Percentiles rank a stretch among this genome's conserved stretches.
Conservation (phyloP, 2,329 filamentous ascomycete species). For the Sphaerulina populicola region DNA sequence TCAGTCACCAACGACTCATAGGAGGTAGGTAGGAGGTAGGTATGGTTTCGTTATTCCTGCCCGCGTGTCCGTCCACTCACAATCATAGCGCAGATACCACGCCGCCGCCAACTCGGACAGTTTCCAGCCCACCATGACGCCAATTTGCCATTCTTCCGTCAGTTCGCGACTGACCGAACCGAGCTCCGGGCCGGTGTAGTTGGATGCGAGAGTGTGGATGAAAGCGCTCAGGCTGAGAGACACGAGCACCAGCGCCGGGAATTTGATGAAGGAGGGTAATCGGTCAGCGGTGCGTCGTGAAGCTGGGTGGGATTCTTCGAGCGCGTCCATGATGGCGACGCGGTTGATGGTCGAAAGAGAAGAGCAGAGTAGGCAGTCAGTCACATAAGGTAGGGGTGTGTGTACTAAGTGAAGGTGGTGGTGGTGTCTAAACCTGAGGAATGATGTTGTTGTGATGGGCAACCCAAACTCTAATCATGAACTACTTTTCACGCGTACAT, state of each 20-base stretch:
- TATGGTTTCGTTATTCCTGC: not conserved
- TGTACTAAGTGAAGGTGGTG: no score
- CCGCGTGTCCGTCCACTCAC: slow-evolving; percentile 37
- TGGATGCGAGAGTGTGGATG: slow-evolving; percentile 55
- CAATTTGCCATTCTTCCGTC: slow-evolving; percentile 56
- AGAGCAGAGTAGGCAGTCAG: no score
- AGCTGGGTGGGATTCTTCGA: slow-evolving; percentile 8
- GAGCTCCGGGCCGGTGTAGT: slow-evolving; percentile 57
- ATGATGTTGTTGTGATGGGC: no score
- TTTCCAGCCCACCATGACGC: slow-evolving; percentile 49
- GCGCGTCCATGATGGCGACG: slow-evolving; percentile 53
- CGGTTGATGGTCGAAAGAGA: slow-evolving; percentile 49
- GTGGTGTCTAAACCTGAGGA: not conserved
- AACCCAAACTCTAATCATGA: no score
- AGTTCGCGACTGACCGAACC: slow-evolving; percentile 56
- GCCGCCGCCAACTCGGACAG: slow-evolving; percentile 58
- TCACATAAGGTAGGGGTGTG: no score
- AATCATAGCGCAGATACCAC: slow-evolving; percentile 68
- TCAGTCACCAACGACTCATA: slow-evolving; percentile 9
- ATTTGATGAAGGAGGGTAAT: slow-evolving; percentile 34
- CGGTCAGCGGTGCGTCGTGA: slow-evolving; percentile 6
- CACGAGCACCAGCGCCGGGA: slow-evolving; percentile 41
- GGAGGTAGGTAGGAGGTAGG: no score
- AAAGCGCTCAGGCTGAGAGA: slow-evolving; percentile 56
- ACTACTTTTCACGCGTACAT: no score